A percentile compares a stretch with the other conserved stretches of the same genome.
phyloP scores from a whole-genome alignment of 2,329 filamentous ascomycete genomes.

The Penicillium digitatum region DNA sequence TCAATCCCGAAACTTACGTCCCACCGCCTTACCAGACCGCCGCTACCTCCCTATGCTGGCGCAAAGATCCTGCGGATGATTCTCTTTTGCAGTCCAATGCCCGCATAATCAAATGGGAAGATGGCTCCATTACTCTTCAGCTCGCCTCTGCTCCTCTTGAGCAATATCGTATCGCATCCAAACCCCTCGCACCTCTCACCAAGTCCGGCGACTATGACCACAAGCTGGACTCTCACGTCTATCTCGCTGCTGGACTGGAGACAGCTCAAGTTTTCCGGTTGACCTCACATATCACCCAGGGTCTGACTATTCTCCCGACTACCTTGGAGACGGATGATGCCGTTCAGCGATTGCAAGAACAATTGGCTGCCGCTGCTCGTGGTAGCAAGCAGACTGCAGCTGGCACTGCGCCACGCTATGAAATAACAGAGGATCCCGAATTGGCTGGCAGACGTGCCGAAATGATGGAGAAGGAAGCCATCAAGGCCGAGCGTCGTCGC shows the following conservation, averaged over 20 bases:
- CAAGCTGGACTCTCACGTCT: slow-evolving; percentile 60
- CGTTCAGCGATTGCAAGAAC: slow-evolving; percentile 58
- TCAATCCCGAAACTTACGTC: slow-evolving; percentile 58
- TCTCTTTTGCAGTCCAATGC: slow-evolving; percentile 60
- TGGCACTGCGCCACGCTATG: slow-evolving; percentile 54
- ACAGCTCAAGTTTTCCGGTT: slow-evolving; percentile 57
- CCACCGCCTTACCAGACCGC: slow-evolving; percentile 61
- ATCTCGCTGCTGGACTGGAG: slow-evolving; percentile 58
- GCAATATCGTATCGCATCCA: slow-evolving; percentile 58
- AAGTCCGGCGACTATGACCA: slow-evolving; percentile 50
- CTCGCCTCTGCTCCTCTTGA: slow-evolving; percentile 58
- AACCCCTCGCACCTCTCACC: slow-evolving; percentile 56
- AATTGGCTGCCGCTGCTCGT: slow-evolving; percentile 54
- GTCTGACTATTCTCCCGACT: slow-evolving; percentile 55
- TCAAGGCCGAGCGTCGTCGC: slow-evolving; percentile 51
- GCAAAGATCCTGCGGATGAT: slow-evolving; percentile 58
- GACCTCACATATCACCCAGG: slow-evolving; percentile 60
- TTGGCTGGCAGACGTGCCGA: slow-evolving; percentile 58
- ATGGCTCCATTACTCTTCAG: slow-evolving; percentile 63
- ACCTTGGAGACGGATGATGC: slow-evolving; percentile 57
- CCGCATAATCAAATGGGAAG: slow-evolving; percentile 63
- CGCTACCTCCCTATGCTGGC: slow-evolving; percentile 62
- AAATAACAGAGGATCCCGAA: slow-evolving; percentile 61
- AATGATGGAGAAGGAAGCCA: slow-evolving; percentile 55
- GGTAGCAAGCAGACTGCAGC: slow-evolving; percentile 49